Evolutionary conservation across 495 filamentous ascomycete species (phyloP), one percentile per base, ranked within the genome.

Genomic region (Penicillium canariense): DNA sequence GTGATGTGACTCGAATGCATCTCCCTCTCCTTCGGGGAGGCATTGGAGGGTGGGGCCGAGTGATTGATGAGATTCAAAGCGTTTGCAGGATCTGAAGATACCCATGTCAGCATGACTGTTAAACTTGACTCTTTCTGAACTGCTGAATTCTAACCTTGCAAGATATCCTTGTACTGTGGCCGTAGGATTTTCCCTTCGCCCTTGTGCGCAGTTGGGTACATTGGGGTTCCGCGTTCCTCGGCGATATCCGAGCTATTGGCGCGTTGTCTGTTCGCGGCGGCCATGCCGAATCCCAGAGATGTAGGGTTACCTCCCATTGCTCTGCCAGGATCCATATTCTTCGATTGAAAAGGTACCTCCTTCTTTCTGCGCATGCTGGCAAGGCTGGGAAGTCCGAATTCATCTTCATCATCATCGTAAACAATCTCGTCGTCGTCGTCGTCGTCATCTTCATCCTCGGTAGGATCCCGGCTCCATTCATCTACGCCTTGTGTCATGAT

Each of bases 101-200:
- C 25, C 25, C 2, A 54, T 17, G 28, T 59, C 20, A 68, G 55
- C 38, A 38, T 30, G 6, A 38, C 48, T n/a, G 23, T n/a, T n/a
- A 34, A 15, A 11, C 25, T 45, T 26, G 20, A 17, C 3, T 18
- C 50, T 20, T 23, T 27, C 23, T 48, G 56, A 26, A 14, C 18
- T 47, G n/a, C 18, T 5, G n/a, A 14, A 30, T 54, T 48, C 68
- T 52, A 58, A 87, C 86, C 86, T 74, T 86, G 86, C 11, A 98
- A 70, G 4, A 98, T 91, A 40, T 97, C 95, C 70, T 97, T 96
- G 63, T 97, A 97, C 68, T 98, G 94, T 42, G 95, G 94, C 32
- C 95, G 85, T 14, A 98, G 77, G 35, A 97, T 97, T 71, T 98
- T 97, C 7, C 88, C 93, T 63, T 96, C 93, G 55, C 76, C 84